Evolutionary conservation across 495 filamentous ascomycete species (phyloP).

Genomic region (Annulohypoxylon moriforme): DNA sequence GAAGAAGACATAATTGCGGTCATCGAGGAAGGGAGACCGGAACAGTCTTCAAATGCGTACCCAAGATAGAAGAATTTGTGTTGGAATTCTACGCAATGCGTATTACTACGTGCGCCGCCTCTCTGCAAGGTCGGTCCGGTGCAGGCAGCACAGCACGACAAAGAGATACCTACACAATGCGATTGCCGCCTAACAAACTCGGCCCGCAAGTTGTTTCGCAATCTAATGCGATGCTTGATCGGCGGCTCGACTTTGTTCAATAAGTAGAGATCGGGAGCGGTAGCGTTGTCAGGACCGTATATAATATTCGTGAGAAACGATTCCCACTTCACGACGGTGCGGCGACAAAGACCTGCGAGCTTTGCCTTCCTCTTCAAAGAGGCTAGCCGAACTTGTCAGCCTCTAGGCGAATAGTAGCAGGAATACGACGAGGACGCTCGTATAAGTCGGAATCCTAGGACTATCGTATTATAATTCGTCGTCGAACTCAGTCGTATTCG

Average conservation of each 20-base stretch:
- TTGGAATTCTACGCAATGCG: constrained; percentile 17
- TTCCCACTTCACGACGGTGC: constrained; percentile 5
- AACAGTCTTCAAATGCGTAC: constrained; percentile 47
- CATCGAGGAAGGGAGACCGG: constrained; percentile 52
- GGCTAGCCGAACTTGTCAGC: constrained; percentile 7
- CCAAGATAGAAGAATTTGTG: constrained; percentile 38
- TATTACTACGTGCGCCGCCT: constrained; percentile 24
- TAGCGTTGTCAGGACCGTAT: constrained; percentile 8
- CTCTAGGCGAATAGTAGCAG: background rate
- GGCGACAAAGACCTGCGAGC: constrained; percentile 28
- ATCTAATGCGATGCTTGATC: constrained; percentile 19
- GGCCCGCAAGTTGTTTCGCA: constrained; percentile 47
- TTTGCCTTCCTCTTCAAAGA: constrained; percentile 19
- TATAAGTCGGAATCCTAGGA: constrained; percentile 1
- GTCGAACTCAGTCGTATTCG: constrained; percentile 19
- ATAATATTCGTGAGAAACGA: constrained; percentile 14
- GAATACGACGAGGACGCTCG: background rate
- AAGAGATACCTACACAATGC: constrained; percentile 25
- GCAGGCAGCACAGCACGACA: constrained; percentile 13
- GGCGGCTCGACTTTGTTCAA: constrained; percentile 4
- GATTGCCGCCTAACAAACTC: constrained; percentile 43
- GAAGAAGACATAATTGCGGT: constrained; percentile 68
- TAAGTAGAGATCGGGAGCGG: constrained; percentile 13
- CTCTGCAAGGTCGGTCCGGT: constrained; percentile 16
- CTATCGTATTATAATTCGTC: constrained; percentile 26